These are phyloP conservation scores for Postia placenta DNA, from an alignment of 768 basidiomycete genomes.

Conservation along the genomic window DNA sequence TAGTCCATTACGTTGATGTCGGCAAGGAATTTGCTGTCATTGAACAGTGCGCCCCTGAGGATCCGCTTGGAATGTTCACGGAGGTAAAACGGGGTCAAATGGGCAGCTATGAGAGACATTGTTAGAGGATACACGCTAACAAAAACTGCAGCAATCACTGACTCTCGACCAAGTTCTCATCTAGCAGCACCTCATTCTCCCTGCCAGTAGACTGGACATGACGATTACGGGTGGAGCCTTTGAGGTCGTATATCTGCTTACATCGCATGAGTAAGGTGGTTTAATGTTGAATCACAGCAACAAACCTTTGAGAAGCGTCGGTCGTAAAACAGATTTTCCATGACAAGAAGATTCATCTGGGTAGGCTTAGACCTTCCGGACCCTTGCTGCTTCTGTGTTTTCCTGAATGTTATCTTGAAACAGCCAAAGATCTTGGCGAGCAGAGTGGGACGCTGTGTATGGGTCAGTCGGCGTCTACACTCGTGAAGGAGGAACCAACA, in stretches of 20 bases:
- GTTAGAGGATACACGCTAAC: background rate
- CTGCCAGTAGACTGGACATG: constrained; percentile 87
- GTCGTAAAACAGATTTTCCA: constrained; percentile 97
- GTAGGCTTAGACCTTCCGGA: constrained; percentile 68
- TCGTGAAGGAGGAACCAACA: constrained; percentile 30
- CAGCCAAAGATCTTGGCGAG: constrained; percentile 97
- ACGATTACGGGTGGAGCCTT: constrained; percentile 92
- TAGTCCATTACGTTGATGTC: constrained; percentile 98
- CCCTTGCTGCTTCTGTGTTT: constrained; percentile 64
- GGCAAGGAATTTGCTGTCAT: constrained; percentile 92
- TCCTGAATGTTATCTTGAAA: constrained; percentile 88
- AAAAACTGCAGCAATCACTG: constrained; percentile 4
- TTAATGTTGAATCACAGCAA: background rate
- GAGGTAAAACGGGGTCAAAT: constrained; percentile 85
- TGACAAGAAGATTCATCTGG: constrained; percentile 93
- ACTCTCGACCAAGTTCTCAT: constrained; percentile 95
- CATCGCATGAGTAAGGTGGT: background rate
- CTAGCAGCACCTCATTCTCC: constrained; percentile 90
- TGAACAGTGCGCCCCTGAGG: constrained; percentile 82
- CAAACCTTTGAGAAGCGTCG: constrained; percentile 81
- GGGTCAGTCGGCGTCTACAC: constrained; percentile 2
- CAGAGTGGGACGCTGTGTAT: constrained; percentile 79
- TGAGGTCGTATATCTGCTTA: constrained; percentile 90
- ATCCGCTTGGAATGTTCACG: constrained; percentile 97
- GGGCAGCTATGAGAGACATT: constrained; percentile 52